These are phyloP conservation scores for Conticribra weissflogii DNA, from an alignment of 108 stramenopile genomes.

Conservation along the genomic window DNA sequence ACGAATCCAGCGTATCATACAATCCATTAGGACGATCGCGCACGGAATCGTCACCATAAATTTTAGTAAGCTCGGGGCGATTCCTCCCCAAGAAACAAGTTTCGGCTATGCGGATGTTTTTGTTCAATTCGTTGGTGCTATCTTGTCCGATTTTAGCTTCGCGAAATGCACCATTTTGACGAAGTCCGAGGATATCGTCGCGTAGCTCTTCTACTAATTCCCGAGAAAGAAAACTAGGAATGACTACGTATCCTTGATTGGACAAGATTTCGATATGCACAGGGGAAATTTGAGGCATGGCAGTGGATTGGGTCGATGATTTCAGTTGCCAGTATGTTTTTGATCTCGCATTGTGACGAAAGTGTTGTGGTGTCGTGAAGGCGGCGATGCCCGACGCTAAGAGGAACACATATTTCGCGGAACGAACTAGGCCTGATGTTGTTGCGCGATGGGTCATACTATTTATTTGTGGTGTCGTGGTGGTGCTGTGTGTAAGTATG, in stretches of 20 bases:
- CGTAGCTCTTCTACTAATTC: constrained; percentile 57
- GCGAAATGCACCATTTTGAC: constrained; percentile 50
- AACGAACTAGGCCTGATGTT: background rate
- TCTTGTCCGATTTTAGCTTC: constrained; percentile 80
- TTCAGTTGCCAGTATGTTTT: background rate
- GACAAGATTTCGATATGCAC: constrained; percentile 29
- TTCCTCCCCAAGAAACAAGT: constrained; percentile 66
- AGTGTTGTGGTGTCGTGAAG: background rate
- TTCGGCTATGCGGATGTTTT: constrained; percentile 69
- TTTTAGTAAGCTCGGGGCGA: constrained; percentile 35
- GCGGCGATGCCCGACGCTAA: background rate
- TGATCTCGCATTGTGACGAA: no score
- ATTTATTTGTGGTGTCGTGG: no score
- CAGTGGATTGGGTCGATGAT: background rate
- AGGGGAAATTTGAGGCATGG: constrained; percentile 25
- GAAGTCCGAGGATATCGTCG: constrained; percentile 55
- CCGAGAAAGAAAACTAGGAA: constrained; percentile 59
- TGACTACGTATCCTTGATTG: constrained; percentile 60
- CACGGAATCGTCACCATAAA: constrained; percentile 21
- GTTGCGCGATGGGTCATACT: background rate
- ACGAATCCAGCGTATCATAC: constrained; percentile 57
- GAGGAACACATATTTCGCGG: background rate
- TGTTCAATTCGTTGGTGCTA: constrained; percentile 62
- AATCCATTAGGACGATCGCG: constrained; percentile 39
- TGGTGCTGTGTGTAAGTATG: no score